phyloP scores from a whole-genome alignment of 2,329 filamentous ascomycete species.

The Macrophomina pseudophaseolina region DNA sequence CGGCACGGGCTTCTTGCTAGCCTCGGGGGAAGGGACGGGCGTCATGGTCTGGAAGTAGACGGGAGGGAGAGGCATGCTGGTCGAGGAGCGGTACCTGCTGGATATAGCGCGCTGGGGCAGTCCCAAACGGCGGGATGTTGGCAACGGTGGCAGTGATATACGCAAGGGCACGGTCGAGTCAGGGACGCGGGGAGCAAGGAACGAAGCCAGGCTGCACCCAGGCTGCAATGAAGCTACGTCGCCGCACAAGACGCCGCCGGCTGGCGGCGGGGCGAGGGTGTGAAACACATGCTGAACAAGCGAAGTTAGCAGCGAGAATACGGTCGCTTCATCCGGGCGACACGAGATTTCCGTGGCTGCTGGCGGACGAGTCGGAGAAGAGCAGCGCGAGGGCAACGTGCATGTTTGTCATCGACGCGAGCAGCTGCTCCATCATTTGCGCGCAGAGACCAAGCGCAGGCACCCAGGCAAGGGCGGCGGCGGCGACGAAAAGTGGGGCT shows the following conservation, averaged over 20 bases:
- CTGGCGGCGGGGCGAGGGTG: neutral
- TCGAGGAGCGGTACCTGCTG: slow-evolving; percentile 15
- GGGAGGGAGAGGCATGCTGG: slow-evolving; percentile 27
- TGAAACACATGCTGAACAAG: neutral
- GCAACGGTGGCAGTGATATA: slow-evolving; percentile 4
- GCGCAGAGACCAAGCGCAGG: neutral
- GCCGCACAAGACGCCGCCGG: slow-evolving; percentile 9
- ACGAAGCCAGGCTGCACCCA: slow-evolving; percentile 5
- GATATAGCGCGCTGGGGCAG: slow-evolving; percentile 13
- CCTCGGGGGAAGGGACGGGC: slow-evolving; percentile 29
- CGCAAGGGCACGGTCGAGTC: slow-evolving; percentile 19
- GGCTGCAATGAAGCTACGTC: slow-evolving; percentile 4
- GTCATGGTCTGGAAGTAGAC: slow-evolving; percentile 35
- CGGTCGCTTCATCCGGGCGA: neutral
- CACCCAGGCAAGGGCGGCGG: neutral
- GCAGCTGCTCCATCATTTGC: neutral
- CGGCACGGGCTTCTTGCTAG: slow-evolving; percentile 31
- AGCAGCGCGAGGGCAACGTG: neutral
- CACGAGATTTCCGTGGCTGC: neutral
- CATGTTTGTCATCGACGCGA: neutral
- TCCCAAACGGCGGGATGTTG: slow-evolving; percentile 7
- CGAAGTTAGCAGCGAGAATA: neutral
- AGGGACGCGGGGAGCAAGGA: slow-evolving; percentile 16
- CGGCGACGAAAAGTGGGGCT: neutral
- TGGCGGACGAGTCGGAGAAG: neutral